These are phyloP conservation scores for Leptodontidium sp. DNA, from an alignment of 2,329 filamentous ascomycete genomes.

Conservation along the genomic window DNA sequence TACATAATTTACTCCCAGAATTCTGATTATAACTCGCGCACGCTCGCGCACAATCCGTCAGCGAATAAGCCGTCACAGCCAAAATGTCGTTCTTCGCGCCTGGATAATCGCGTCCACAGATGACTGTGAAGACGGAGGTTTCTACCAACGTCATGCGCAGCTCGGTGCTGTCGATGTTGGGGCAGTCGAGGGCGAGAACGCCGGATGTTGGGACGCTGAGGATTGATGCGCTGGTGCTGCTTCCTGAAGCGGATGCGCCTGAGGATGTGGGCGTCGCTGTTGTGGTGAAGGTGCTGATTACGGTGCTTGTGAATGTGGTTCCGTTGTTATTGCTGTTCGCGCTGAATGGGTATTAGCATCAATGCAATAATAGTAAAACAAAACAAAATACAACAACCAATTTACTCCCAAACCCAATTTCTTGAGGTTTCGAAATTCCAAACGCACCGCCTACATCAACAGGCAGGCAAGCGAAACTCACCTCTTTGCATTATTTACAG, in stretches of 20 bases:
- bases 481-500: slow-evolving; percentile 32
- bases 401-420: too few relatives aligned
- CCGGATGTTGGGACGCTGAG: slow-evolving; percentile 11
- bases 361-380: background rate
- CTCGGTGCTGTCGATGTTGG: slow-evolving; percentile 11
- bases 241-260: slow-evolving; percentile 11
- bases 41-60: slow-evolving; percentile 28
- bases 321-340: slow-evolving; percentile 8
- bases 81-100: slow-evolving; percentile 23
- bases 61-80: slow-evolving; percentile 26
- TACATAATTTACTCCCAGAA: slow-evolving; percentile 15
- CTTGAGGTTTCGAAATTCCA: background rate
- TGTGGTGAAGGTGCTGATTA: slow-evolving; percentile 6
- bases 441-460: background rate
- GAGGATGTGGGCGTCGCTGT: slow-evolving; percentile 7
- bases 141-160: slow-evolving; percentile 18
- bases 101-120: slow-evolving; percentile 28
- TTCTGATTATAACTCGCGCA: slow-evolving; percentile 33
- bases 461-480: background rate
- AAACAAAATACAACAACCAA: too few relatives aligned
- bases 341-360: background rate
- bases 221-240: slow-evolving; percentile 26
- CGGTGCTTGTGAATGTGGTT: background rate
- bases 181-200: slow-evolving; percentile 9
- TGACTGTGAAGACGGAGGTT: slow-evolving; percentile 23